Conservation (phyloP, 257 asterid genomes). For the Dorcoceras hygrometricum region DNA sequence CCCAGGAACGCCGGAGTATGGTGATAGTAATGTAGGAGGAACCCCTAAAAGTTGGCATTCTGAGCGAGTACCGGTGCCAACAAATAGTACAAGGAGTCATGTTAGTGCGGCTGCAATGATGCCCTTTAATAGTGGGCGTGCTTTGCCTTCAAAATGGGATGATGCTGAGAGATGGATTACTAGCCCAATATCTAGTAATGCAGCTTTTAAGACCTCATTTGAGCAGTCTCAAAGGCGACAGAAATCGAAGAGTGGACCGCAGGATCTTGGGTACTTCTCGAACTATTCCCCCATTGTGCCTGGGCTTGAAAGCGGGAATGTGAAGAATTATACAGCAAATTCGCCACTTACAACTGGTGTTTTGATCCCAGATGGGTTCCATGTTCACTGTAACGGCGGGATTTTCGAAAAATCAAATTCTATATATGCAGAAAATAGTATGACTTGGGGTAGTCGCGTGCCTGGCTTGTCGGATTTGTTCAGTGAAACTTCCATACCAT, state of each 20-base stretch:
- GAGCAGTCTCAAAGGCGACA: conserved; percentile 51
- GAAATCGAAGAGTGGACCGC: conserved; percentile 88
- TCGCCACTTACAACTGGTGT: conserved; percentile 57
- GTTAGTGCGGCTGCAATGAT: conserved; percentile 58
- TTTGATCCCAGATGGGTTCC: conserved; percentile 36
- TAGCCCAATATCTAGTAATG: conserved; percentile 69
- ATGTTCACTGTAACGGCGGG: conserved; percentile 35
- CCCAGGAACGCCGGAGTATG: conserved; percentile 88
- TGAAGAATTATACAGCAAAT: conserved; percentile 32
- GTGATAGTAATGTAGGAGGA: conserved; percentile 41
- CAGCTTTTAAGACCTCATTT: conserved; percentile 31
- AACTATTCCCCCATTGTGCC: conserved; percentile 42
- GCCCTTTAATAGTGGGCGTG: conserved; percentile 76
- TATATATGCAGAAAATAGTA: conserved; percentile 24
- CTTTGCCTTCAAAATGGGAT: conserved; percentile 97
- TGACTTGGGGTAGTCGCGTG: conserved; percentile 31
- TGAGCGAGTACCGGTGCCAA: conserved; percentile 59
- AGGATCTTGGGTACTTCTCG: conserved; percentile 48
- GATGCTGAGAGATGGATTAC: conserved; percentile 99
- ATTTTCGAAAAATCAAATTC: conserved; percentile 21
- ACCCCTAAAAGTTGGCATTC: conserved; percentile 75
- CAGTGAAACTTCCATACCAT: conserved; percentile 37
- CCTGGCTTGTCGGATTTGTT: conserved; percentile 42
- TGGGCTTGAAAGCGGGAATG: conserved; percentile 29
- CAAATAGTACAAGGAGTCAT: conserved; percentile 42